Percentiles rank a stretch among this genome's conserved stretches.
Evolutionary conservation across 2,329 filamentous ascomycete genomes (phyloP).

Genomic region (Zopfia rhizophila): DNA sequence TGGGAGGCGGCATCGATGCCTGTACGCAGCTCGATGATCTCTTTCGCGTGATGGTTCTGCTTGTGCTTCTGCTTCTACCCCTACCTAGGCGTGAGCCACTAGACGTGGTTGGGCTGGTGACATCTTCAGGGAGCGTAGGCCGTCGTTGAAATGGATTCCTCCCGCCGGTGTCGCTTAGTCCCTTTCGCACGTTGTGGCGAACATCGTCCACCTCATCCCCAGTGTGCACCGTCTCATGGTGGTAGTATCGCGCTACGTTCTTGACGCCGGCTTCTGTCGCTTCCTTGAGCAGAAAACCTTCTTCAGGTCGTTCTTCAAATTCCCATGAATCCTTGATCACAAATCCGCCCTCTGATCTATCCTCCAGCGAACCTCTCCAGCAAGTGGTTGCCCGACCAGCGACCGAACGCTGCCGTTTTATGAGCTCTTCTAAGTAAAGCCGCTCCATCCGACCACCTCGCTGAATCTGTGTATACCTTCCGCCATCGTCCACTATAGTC

Average conservation of each 20-base stretch:
- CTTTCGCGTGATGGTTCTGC: conserved; percentile 16
- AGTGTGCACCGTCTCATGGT: conserved; percentile 20
- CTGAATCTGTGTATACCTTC: conserved; percentile 6
- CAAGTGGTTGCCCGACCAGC: conserved; percentile 7
- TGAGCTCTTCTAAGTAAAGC: conserved; percentile 3
- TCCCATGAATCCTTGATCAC: conserved; percentile 13
- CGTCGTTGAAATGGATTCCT: conserved; percentile 13
- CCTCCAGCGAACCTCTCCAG: conserved; percentile 4
- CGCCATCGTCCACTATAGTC: conserved; percentile 43
- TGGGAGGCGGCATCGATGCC: conserved; percentile 21
- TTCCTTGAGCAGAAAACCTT: conserved; percentile 10
- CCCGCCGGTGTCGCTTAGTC: conserved; percentile 9
- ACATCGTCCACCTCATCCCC: conserved; percentile 15
- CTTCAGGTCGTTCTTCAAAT: conserved; percentile 8
- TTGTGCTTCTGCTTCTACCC: conserved; percentile 16
- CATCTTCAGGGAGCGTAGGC: conserved; percentile 8
- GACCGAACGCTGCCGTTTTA: conserved; percentile 10
- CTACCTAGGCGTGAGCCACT: conserved; percentile 6
- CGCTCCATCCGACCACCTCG: conserved; percentile 2
- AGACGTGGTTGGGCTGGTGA: conserved; percentile 10
- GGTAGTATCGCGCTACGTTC: conserved; percentile 23
- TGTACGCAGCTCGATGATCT: conserved; percentile 20
- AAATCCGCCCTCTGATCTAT: conserved; percentile 1
- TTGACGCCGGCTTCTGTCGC: conserved; percentile 15
- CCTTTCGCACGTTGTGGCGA: conserved; percentile 17